These are phyloP conservation scores for Candida stauntonica DNA, from an alignment of 805 yeast genomes.

Conservation along the genomic window DNA sequence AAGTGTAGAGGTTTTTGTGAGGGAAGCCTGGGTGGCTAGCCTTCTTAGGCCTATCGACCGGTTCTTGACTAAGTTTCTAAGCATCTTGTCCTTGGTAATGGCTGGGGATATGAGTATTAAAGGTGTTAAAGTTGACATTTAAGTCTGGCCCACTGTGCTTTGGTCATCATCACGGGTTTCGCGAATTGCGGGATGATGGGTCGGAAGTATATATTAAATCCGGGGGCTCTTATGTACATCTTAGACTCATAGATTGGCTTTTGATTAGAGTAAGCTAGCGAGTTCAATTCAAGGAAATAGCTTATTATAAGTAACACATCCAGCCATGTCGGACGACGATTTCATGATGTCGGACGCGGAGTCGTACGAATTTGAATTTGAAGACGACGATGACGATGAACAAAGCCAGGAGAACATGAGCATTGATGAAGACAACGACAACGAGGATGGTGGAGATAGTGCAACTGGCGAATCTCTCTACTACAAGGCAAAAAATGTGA, in stretches of 20 bases:
- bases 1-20: constrained; percentile 65
- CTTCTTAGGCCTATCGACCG: not conserved
- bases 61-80: constrained; percentile 4
- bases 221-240: no score
- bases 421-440: constrained; percentile 10
- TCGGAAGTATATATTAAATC: no score
- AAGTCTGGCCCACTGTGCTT: no score
- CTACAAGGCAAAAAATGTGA: constrained; percentile 24
- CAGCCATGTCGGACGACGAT: constrained; percentile 26
- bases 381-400: constrained; percentile 24
- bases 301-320: not conserved
- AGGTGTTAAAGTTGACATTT: no score
- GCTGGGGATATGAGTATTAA: no score
- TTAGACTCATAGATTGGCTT: no score
- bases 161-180: no score
- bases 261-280: not conserved
- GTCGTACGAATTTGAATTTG: constrained; percentile 28
- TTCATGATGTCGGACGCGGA: constrained; percentile 29
- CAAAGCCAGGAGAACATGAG: constrained; percentile 20
- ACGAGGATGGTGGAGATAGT: constrained; percentile 13
- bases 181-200: no score
- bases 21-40: constrained; percentile 28
- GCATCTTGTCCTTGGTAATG: constrained; percentile 11
- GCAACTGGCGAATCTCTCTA: constrained; percentile 29
- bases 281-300: not conserved